Evolutionary conservation across 495 filamentous ascomycete genomes (phyloP), one percentile per base, ranked within the genome.

Genomic region (Glutinoglossum americanum): DNA sequence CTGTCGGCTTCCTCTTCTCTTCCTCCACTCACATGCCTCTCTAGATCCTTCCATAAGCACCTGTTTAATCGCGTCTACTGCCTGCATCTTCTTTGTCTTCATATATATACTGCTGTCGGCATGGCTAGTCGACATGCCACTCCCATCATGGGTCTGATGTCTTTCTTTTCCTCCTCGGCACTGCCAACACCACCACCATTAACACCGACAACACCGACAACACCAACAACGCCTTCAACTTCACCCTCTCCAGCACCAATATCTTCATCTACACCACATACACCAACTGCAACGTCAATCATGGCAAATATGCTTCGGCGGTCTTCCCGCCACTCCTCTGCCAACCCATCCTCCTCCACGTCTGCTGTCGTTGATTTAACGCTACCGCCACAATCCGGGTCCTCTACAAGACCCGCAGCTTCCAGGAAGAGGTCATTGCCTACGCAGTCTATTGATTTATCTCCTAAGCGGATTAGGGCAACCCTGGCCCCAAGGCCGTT

Each of bases 221-320:
- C 37, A 15, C 37, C 6, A 11, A 41, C 47, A 56, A 17, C 15
- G 5, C 27, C 58, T 35, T 25, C 44, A 60, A 47, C 37, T 55
- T 44, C 10, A 21, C 41, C 41, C 41, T 45, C 41, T 4, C 41
- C 55, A 28, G 17, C 9, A 17, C 58, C 32, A 60, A 26, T 48
- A 44, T 13, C n/a, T n/a, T n/a, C 33, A 56, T 27, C 39, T 11
- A 48, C 30, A 54, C 35, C 35, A 19, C 62, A 58, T 57, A 68
- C 55, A 39, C 64, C 67, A 13, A 60, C 64, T 19, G 35, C 45
- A 19, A 10, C 39, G 28, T 47, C 54, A 28, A 17, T 35, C 54
- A 61, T 26, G 45, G 41, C 41, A 23, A 23, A 23, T n/a, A 23
- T 45, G 2, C 41, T 45, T 45, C 41, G 41, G 41, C 41, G 41